These are phyloP conservation scores for Kodamaea hsintzibuensis DNA, from an alignment of 805 yeast genomes.

Conservation along the genomic window DNA sequence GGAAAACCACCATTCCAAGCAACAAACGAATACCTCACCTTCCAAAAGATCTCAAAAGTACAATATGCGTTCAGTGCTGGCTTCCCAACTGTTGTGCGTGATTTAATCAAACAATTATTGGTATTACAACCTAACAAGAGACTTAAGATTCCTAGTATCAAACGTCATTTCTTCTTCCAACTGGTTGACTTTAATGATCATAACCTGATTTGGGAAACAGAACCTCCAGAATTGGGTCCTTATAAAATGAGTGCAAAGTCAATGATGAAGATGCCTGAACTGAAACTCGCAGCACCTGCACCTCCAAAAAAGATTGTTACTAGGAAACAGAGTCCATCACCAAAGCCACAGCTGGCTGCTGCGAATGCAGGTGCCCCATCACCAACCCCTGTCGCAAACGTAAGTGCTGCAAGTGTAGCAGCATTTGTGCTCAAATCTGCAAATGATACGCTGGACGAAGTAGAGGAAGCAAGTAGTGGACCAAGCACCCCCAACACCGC, in stretches of 20 bases:
- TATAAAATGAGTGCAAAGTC: conserved; percentile 75
- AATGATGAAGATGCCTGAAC: conserved; percentile 69
- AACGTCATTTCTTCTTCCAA: conserved; percentile 71
- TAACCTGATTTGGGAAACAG: conserved; percentile 64
- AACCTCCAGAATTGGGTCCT: conserved; percentile 68
- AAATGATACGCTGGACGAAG: conserved; percentile 18
- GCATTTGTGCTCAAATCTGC: conserved; percentile 38
- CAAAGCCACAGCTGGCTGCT: neutral
- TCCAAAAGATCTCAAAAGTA: conserved; percentile 76
- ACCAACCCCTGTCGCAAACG: neutral
- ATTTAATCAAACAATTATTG: conserved; percentile 65
- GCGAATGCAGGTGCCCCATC: neutral
- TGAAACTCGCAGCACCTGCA: conserved; percentile 17
- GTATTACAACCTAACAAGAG: conserved; percentile 72
- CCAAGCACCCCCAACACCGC: conserved; percentile 1
- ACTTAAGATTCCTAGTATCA: conserved; percentile 55
- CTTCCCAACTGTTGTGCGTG: conserved; percentile 60
- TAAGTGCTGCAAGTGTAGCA: conserved; percentile 37
- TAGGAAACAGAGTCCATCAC: neutral
- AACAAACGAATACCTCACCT: conserved; percentile 75
- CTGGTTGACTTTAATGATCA: conserved; percentile 66
- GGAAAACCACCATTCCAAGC: conserved; percentile 82
- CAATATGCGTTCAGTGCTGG: conserved; percentile 75
- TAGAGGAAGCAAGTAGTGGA: conserved; percentile 3
- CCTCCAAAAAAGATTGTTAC: conserved; percentile 15